Evolutionary conservation across 116 monocot species (phyloP).

Genomic region (Papilionanthe hybrid): DNA sequence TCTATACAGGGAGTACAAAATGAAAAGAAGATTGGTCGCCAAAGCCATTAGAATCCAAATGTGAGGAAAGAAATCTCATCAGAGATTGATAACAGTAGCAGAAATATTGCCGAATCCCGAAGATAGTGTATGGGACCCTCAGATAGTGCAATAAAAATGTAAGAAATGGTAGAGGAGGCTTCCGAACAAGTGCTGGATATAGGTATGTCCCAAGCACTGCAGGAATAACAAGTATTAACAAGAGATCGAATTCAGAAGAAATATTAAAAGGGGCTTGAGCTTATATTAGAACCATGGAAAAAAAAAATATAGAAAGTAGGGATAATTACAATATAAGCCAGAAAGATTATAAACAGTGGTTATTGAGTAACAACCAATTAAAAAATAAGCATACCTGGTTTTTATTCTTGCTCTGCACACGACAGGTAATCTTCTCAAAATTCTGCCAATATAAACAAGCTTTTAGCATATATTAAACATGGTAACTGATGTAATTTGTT

Average conservation of each 20-base stretch:
- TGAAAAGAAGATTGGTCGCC: too few species aligned
- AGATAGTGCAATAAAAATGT: too few species aligned
- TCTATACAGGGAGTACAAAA: too few species aligned
- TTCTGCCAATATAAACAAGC: constrained; percentile 45
- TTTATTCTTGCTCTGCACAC: constrained; percentile 92
- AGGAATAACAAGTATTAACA: background rate
- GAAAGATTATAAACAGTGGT: background rate
- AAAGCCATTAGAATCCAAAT: too few species aligned
- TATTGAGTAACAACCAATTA: background rate
- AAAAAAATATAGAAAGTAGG: background rate
- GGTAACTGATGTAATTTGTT: background rate
- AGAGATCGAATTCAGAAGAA: background rate
- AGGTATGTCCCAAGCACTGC: too few species aligned
- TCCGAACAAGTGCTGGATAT: too few species aligned
- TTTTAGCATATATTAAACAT: constrained; percentile 6
- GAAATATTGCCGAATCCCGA: too few species aligned
- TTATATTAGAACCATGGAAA: background rate
- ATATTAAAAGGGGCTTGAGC: background rate
- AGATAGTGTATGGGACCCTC: too few species aligned
- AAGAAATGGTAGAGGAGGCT: too few species aligned
- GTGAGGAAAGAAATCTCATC: too few species aligned
- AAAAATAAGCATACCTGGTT: constrained; percentile 57
- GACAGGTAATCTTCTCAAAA: constrained; percentile 92
- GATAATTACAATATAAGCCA: background rate
- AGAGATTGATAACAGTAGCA: too few species aligned